Percentiles rank a stretch among this genome's conserved stretches.
Evolutionary conservation across 306 rosid genomes (phyloP).

Genomic region (Sindora glabra): DNA sequence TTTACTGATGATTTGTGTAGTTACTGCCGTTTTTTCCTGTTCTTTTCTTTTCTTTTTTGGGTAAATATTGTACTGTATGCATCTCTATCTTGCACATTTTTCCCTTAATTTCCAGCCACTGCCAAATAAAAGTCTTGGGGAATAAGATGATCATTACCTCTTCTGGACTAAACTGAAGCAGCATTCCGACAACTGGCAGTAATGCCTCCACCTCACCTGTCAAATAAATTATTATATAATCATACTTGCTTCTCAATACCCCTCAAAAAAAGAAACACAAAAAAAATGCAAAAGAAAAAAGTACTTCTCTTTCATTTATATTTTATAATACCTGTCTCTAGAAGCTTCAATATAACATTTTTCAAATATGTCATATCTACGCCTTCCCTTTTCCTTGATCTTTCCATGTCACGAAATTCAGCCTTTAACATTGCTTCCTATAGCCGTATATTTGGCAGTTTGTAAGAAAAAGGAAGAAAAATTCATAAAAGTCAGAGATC

Average conservation of each 20-base stretch:
- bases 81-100: constrained; percentile 4
- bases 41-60: too few species aligned
- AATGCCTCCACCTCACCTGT: constrained; percentile 94
- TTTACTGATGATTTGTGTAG: too few species aligned
- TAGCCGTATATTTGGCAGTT: constrained; percentile 18
- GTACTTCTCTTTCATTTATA: background rate
- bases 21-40: too few species aligned
- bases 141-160: constrained; percentile 51
- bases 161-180: constrained; percentile 96
- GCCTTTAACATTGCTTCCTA: constrained; percentile 77
- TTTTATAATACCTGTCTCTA: constrained; percentile 83
- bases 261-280: background rate
- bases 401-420: constrained; percentile 78
- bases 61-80: background rate
- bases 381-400: constrained; percentile 88
- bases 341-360: constrained; percentile 92
- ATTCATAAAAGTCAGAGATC: too few species aligned
- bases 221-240: constrained; percentile 1
- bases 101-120: background rate
- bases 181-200: constrained; percentile 92
- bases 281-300: background rate
- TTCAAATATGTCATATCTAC: constrained; percentile 93
- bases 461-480: background rate
- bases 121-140: background rate
- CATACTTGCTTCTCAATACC: constrained; percentile 1